Evolutionary conservation across 2,329 filamentous ascomycete species (phyloP).

Genomic region (Alternaria postmessia): DNA sequence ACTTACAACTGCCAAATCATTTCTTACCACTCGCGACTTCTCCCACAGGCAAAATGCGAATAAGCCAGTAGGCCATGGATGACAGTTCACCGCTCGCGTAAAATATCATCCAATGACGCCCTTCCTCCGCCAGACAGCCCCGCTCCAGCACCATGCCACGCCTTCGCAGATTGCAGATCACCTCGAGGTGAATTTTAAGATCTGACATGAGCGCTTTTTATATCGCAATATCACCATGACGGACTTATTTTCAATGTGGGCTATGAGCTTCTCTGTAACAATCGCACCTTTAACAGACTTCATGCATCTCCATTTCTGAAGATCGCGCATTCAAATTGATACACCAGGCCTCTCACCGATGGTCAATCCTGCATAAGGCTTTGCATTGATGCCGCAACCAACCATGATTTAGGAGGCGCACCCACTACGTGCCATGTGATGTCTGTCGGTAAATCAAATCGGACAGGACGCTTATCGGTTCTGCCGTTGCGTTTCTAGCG

Average conservation of each 20-base stretch:
- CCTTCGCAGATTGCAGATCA: neutral
- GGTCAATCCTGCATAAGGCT: too few species aligned
- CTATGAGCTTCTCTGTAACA: neutral
- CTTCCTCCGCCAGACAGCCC: neutral
- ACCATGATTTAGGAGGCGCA: neutral
- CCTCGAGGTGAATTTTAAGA: neutral
- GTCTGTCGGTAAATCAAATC: too few species aligned
- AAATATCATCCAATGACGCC: neutral
- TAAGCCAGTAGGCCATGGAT: neutral
- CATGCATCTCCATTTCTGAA: too few species aligned
- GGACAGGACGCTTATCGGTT: too few species aligned
- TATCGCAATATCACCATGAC: neutral
- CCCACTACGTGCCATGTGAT: neutral
- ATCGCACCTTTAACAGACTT: neutral
- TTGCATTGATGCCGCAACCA: too few species aligned
- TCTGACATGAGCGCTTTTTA: neutral
- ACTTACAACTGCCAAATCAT: neutral
- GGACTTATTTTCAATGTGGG: fast-evolving
- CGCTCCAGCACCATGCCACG: neutral
- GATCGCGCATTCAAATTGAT: fast-evolving
- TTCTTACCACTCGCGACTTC: neutral
- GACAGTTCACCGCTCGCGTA: neutral
- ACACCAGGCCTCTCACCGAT: too few species aligned
- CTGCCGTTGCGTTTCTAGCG: too few species aligned
- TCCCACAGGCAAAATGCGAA: neutral